Evolutionary conservation across 192 early-diverging fungal species (phyloP).

Genomic region (Radiomyces spectabilis): DNA sequence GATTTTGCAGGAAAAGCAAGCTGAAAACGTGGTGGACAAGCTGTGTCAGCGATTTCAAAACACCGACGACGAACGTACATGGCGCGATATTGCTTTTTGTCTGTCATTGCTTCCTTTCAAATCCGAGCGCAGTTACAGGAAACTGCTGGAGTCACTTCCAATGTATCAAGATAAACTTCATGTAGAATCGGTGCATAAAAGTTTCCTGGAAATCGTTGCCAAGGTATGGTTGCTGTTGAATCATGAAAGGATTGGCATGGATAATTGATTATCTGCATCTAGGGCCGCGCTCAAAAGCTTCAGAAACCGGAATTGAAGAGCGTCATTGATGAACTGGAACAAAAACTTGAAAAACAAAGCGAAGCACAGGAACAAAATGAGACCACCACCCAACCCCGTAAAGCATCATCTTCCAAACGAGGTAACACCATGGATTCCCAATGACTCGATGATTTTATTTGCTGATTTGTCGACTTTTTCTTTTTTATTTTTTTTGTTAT

Average conservation of each 20-base stretch:
- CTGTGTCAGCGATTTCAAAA: slow-evolving; percentile 91
- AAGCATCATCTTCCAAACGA: not conserved
- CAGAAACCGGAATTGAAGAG: slow-evolving; percentile 76
- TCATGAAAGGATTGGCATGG: not conserved
- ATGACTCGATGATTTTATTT: too few species aligned
- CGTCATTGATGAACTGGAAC: slow-evolving; percentile 80
- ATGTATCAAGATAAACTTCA: slow-evolving; percentile 89
- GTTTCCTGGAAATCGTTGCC: slow-evolving; percentile 75
- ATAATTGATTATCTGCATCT: not conserved
- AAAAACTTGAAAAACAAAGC: slow-evolving; percentile 59
- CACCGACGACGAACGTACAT: slow-evolving; percentile 67
- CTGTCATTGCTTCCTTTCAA: slow-evolving; percentile 84
- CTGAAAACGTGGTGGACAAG: slow-evolving; percentile 93
- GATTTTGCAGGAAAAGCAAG: slow-evolving; percentile 90
- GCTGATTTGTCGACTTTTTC: too few species aligned
- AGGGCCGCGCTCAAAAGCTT: slow-evolving; percentile 51
- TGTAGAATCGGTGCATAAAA: slow-evolving; percentile 77
- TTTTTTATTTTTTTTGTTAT: too few species aligned
- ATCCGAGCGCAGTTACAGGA: slow-evolving; percentile 78
- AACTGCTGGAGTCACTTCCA: slow-evolving; percentile 76
- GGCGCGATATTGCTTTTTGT: slow-evolving; percentile 92
- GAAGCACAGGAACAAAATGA: not conserved
- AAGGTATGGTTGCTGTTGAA: too few species aligned
- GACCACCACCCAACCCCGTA: not conserved
- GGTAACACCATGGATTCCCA: not conserved